phyloP scores from a whole-genome alignment of 2,329 filamentous ascomycete species.

The Fusarium sp. region DNA sequence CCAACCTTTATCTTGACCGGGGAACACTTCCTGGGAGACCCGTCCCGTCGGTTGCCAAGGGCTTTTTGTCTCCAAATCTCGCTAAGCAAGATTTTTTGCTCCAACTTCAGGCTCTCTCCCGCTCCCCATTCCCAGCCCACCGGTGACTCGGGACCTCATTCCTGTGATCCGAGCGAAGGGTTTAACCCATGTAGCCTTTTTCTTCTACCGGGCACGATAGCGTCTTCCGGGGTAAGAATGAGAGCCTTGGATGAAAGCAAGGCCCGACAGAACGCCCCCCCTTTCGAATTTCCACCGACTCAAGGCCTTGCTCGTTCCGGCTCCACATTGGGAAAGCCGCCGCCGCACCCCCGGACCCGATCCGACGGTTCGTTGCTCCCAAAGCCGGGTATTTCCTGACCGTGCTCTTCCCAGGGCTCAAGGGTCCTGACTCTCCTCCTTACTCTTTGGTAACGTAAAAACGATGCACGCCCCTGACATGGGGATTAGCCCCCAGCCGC shows the following conservation, averaged over 20 bases:
- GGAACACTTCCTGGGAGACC: background rate
- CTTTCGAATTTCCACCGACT: constrained; percentile 6
- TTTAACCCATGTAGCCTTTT: background rate
- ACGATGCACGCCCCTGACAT: constrained; percentile 14
- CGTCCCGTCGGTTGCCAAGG: background rate
- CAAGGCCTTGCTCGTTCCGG: background rate
- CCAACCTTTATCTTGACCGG: constrained; percentile 24
- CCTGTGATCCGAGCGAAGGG: constrained; percentile 30
- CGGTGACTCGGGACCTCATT: constrained; percentile 22
- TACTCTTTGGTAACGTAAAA: constrained; percentile 20
- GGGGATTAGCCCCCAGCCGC: constrained; percentile 23
- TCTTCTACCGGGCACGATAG: background rate
- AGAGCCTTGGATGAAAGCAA: background rate
- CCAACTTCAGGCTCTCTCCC: constrained; percentile 10
- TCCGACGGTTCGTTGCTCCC: constrained; percentile 31
- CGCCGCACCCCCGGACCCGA: constrained; percentile 32
- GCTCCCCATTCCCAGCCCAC: constrained; percentile 14
- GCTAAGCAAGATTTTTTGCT: background rate
- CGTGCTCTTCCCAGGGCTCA: constrained; percentile 1
- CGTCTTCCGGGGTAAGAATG: background rate
- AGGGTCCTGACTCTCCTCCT: constrained; percentile 10
- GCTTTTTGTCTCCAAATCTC: background rate
- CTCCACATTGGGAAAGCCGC: constrained; percentile 8
- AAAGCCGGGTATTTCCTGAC: constrained; percentile 26
- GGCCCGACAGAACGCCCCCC: background rate